Conservation (phyloP, 2,329 filamentous ascomycete genomes). For the Scopulariopsis brevicaulis region DNA sequence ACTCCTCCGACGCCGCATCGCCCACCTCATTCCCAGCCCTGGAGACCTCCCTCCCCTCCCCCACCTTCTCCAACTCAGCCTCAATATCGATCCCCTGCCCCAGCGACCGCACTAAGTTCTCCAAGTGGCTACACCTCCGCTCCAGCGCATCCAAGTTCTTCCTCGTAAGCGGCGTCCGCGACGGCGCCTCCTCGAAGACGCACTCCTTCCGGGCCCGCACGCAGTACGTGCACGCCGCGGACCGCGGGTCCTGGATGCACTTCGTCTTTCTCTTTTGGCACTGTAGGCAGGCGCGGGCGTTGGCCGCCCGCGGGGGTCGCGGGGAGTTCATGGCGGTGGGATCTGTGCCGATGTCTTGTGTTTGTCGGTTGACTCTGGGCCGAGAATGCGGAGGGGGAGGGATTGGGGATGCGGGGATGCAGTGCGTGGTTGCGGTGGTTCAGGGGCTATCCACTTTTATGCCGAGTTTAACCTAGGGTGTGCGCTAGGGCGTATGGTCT, state of each 20-base stretch:
- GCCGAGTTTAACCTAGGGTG: background rate
- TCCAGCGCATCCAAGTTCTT: conserved; percentile 21
- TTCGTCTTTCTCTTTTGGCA: conserved; percentile 14
- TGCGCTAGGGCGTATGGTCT: too few relatives aligned
- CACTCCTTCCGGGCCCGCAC: conserved; percentile 16
- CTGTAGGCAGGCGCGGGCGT: conserved; percentile 8
- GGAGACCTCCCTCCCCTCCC: conserved; percentile 12
- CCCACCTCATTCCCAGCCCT: background rate
- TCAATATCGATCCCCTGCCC: conserved; percentile 15
- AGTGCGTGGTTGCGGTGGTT: too few relatives aligned
- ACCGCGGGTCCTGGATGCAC: conserved; percentile 9
- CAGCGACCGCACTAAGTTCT: conserved; percentile 14
- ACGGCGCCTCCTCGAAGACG: conserved; percentile 18
- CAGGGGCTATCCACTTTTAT: background rate
- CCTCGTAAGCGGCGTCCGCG: conserved; percentile 21
- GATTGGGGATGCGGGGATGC: too few relatives aligned
- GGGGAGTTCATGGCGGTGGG: background rate
- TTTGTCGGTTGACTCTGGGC: background rate
- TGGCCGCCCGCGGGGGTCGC: conserved; percentile 11
- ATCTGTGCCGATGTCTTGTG: background rate
- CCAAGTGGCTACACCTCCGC: conserved; percentile 14
- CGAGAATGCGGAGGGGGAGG: background rate
- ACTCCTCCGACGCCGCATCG: background rate
- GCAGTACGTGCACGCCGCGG: conserved; percentile 15
- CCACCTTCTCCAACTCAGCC: conserved; percentile 4